phyloP scores from a whole-genome alignment of 208 protist genomes.

The Trypanosoma avium region DNA sequence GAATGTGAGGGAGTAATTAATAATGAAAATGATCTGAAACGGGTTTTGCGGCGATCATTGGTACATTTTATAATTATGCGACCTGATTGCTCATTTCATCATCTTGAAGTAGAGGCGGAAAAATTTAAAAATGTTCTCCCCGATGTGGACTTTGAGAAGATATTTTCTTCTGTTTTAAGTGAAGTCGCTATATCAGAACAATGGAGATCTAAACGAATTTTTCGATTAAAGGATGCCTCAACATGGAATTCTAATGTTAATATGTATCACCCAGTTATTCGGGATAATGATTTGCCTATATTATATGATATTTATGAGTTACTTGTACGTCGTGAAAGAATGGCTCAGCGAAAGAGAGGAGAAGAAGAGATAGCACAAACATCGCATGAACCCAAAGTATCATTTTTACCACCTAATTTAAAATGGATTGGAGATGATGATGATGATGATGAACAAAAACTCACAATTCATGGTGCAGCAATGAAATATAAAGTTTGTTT shows the following conservation, averaged over 20 bases:
- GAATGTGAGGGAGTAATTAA: conserved; percentile 6
- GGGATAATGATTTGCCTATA: conserved; percentile 31
- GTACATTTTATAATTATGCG: conserved; percentile 18
- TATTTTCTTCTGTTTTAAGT: conserved; percentile 29
- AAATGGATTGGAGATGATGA: conserved; percentile 11
- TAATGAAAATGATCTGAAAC: conserved; percentile 6
- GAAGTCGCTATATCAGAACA: conserved; percentile 43
- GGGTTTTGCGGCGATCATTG: neutral
- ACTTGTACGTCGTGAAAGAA: conserved; percentile 22
- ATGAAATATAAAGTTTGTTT: conserved; percentile 44
- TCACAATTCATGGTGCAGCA: conserved; percentile 34
- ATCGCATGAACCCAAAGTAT: neutral
- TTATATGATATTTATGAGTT: conserved; percentile 37
- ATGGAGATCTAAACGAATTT: conserved; percentile 27
- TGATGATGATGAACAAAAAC: neutral
- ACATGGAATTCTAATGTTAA: conserved; percentile 49
- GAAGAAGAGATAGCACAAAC: neutral
- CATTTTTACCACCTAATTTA: conserved; percentile 18
- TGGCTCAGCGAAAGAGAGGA: neutral
- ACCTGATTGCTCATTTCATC: neutral
- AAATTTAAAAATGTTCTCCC: conserved; percentile 4
- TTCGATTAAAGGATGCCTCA: conserved; percentile 45
- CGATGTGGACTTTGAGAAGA: neutral
- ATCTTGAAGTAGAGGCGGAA: neutral
- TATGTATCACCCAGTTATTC: conserved; percentile 43